Conservation (phyloP, 768 basidiomycete genomes). For the Mycena kentingensis region DNA sequence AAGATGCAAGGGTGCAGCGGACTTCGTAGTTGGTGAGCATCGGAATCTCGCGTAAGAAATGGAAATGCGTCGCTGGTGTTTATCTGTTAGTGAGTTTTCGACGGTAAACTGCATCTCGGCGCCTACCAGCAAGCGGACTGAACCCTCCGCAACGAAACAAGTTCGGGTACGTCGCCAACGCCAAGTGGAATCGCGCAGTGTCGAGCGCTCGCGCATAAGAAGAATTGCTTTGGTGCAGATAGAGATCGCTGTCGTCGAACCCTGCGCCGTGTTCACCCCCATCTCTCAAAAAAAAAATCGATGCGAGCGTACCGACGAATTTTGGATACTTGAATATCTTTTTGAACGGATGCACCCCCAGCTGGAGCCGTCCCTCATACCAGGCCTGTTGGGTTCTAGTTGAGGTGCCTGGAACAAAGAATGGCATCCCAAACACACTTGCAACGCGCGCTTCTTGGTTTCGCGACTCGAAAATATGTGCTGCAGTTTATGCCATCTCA, state of each 20-base stretch:
- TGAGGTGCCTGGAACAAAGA: slow-evolving; percentile 18
- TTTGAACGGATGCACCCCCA: slow-evolving; percentile 61
- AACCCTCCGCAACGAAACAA: slow-evolving; percentile 62
- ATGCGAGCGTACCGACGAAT: slow-evolving; percentile 59
- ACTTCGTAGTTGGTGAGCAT: slow-evolving; percentile 50
- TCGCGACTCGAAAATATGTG: slow-evolving; percentile 39
- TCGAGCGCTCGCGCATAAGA: slow-evolving; percentile 73
- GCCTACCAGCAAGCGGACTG: slow-evolving; percentile 58
- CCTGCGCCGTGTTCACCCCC: slow-evolving; percentile 35
- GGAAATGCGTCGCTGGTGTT: slow-evolving; percentile 44
- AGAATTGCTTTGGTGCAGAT: slow-evolving; percentile 78
- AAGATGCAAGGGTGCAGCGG: slow-evolving; percentile 44
- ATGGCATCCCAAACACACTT: slow-evolving; percentile 48
- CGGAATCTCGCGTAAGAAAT: slow-evolving; percentile 53
- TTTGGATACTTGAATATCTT: slow-evolving; percentile 40
- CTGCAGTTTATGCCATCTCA: slow-evolving; percentile 3
- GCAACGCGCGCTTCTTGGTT: slow-evolving; percentile 35
- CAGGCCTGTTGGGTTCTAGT: neutral
- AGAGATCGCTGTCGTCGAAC: slow-evolving; percentile 73
- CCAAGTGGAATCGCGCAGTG: slow-evolving; percentile 48
- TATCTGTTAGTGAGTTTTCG: neutral
- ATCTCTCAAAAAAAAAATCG: neutral
- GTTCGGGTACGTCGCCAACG: slow-evolving; percentile 54
- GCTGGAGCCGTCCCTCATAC: slow-evolving; percentile 30
- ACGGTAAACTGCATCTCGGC: slow-evolving; percentile 3